These are phyloP conservation scores for Leccinum olivaceopallidum DNA, from an alignment of 768 basidiomycete genomes.

Conservation along the genomic window DNA sequence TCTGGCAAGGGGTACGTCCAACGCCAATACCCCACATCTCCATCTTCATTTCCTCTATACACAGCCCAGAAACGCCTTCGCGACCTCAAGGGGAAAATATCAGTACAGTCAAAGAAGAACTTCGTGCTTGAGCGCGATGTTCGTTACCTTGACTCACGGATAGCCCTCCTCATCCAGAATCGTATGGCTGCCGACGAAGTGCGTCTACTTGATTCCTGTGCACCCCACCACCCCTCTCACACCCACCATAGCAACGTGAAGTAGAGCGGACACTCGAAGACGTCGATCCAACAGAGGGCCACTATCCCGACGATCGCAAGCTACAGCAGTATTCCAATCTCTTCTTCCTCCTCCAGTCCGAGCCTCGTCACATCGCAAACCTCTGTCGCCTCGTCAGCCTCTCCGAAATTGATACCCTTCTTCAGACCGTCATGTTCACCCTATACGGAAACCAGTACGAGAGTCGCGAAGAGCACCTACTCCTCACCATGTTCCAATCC, in stretches of 20 bases:
- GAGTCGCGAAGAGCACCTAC: constrained; percentile 95
- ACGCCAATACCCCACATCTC: background rate
- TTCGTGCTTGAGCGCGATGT: constrained; percentile 99
- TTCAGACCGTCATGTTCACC: constrained; percentile 99
- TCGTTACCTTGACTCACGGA: constrained; percentile 95
- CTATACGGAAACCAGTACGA: constrained; percentile 99
- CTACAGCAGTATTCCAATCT: constrained; percentile 97
- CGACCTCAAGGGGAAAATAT: constrained; percentile 95
- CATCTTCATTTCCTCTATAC: background rate
- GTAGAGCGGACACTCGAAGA: constrained; percentile 96
- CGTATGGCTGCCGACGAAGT: constrained; percentile 97
- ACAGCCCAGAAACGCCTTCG: constrained; percentile 95
- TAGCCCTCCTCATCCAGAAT: constrained; percentile 97
- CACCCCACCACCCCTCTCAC: constrained; percentile 3
- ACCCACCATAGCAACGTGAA: constrained; percentile 74
- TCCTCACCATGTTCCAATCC: constrained; percentile 99
- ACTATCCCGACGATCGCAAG: constrained; percentile 93
- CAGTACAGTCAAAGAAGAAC: constrained; percentile 99
- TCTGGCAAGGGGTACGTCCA: constrained; percentile 78
- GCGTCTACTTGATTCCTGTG: constrained; percentile 27
- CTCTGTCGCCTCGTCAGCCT: constrained; percentile 95
- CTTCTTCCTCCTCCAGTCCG: constrained; percentile 97
- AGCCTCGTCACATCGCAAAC: constrained; percentile 95
- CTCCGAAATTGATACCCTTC: constrained; percentile 96
- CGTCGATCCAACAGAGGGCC: constrained; percentile 88